Base-by-base conservation (phyloP, 257 asterid species). In the Solanum ossicruentum region DNA sequence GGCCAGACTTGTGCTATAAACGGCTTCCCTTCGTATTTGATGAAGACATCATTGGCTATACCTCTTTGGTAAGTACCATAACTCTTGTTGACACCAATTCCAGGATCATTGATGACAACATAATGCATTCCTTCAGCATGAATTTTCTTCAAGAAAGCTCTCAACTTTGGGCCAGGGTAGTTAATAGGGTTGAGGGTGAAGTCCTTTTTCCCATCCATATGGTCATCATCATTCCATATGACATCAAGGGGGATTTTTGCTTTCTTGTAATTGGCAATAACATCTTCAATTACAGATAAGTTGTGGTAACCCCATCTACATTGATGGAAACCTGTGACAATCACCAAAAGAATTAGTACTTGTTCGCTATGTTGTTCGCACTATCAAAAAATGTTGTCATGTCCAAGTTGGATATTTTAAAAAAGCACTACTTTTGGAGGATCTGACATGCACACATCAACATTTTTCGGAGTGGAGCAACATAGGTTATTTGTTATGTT, bases 231-330 rank as follows among this genome's bases (percentile, higher is more conserved):
- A 65, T 90, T 97, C 99, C 99, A 95, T 6, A 97, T 95, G 7
- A 97, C 99, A 85, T 97, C 99, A 9, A 97, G 98, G 3, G 99
- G 99, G 87, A 97, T 92, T 28, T 90, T 91, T 6, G 99, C 98
- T 75, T 89, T 90, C 86, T 87, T 83, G 91, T 97, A 97, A 84
- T 84, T 95, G 12, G 91, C 97, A 1, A 97, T 97, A 9, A 95
- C 99, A 67, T 95, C 99, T 85, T 95, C 99, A 12, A 97, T 94
- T 4, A 93, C 98, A 60, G 98, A 95, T 63, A 95, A 80, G 39
- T 97, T 95, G 58, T 89, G 98, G 94, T 97, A 97, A 28, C 98
- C 99, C 99, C 99, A 95, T 86, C 98, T 89, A 85, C 99, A 97
- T 88, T 97, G 99, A 84, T 97, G 99, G 86, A 97, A 97, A 2